Evolutionary conservation across 768 basidiomycete species (phyloP).

Genomic region (Gautieria morchelliformis): DNA sequence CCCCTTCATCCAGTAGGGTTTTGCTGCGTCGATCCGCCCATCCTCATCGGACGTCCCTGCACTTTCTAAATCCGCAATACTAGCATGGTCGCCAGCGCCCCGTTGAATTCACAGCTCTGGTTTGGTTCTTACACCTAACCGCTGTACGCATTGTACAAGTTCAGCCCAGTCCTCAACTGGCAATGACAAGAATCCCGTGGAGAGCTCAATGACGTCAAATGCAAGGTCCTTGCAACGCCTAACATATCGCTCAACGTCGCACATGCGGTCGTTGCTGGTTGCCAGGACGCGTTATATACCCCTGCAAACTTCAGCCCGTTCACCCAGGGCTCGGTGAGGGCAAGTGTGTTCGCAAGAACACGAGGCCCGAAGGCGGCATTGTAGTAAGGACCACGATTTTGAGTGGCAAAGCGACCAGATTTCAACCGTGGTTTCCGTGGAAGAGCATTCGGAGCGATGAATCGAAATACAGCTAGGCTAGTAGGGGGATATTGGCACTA

Average conservation of each 20-base stretch:
- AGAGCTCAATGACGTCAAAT: slow-evolving; percentile 39
- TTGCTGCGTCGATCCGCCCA: slow-evolving; percentile 33
- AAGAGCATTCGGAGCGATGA: slow-evolving; percentile 6
- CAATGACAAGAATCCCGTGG: no score
- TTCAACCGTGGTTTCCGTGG: no score
- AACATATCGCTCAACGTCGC: slow-evolving; percentile 30
- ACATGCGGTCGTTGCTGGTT: no score
- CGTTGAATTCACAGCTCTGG: slow-evolving; percentile 37
- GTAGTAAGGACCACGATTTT: no score
- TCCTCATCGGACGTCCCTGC: slow-evolving; percentile 31
- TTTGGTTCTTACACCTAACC: slow-evolving; percentile 32
- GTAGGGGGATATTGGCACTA: neutral
- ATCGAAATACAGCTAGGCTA: neutral
- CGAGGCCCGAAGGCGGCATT: no score
- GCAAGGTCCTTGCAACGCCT: slow-evolving; percentile 29
- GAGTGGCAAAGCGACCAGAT: no score
- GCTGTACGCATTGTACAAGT: slow-evolving; percentile 30
- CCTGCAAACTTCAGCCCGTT: slow-evolving; percentile 37
- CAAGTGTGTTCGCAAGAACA: no score
- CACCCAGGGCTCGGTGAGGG: no score
- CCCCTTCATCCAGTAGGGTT: slow-evolving; percentile 30
- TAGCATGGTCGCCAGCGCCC: slow-evolving; percentile 36
- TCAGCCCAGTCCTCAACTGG: no score
- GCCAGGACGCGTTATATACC: slow-evolving; percentile 35
- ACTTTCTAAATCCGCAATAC: slow-evolving; percentile 28